Base-by-base conservation (phyloP, 768 basidiomycete species). In the Russula compacta region DNA sequence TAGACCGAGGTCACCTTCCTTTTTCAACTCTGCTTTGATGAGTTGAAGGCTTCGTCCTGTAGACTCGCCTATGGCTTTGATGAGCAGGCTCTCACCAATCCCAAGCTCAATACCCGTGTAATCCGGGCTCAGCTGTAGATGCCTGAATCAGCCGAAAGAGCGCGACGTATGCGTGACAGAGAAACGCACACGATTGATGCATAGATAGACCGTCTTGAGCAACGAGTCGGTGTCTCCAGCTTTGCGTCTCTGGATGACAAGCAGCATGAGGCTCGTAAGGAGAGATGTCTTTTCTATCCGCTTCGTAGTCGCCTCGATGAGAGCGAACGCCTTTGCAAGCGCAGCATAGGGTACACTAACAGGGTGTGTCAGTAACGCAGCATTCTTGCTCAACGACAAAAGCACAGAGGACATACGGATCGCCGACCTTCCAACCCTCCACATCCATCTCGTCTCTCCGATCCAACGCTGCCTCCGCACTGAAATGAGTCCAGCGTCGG, bases 21-120 rank as follows among this genome's bases (percentile, higher is more conserved):
- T 90, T 80, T 94, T 92, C 64, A 98, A 78, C 68, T 98, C 95
- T 6, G 86, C 83, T 70, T 98, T 98, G 68, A 99, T 83, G 47
- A 86, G 79, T 3, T 83, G 78, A 42, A 83, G 72, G 65, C 85
- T 92, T 59, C 97, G 82, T n/a, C 95, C 97, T 0, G 94, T 95
- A 4, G 92, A 92, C 71, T 97, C 90, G 43, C 84, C 88, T 63
- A 99, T 98, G 15, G 97, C 94, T 69, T 98, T 98, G 70, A 97
- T 82, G 40, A 99, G 79, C 19, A 98, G 75, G 66, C 88, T 91
- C 72, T 99, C 97, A 17, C 95, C 97, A 60, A 98, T 95, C 36
- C 97, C 97, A 2, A 99, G 82, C 71, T 99, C 95, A 55, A 98
- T 78, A 33, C 95, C 95, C 60, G 91, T 78, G 72, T 98, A 98